Base-by-base conservation (phyloP, 2,329 filamentous ascomycete genomes). In the Aspergillus glaucus region DNA sequence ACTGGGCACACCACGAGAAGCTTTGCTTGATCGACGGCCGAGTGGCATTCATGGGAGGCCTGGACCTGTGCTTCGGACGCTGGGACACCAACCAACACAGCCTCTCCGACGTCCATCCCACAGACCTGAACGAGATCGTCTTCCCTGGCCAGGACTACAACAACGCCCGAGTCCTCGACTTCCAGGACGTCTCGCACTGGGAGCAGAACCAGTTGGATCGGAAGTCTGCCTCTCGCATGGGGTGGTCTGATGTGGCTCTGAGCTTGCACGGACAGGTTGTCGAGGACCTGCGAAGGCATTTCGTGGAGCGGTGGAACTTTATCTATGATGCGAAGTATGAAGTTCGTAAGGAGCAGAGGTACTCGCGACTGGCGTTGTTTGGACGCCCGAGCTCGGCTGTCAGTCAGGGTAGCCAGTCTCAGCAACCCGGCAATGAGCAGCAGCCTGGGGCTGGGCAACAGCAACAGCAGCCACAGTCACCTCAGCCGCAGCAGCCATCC, bases 1-100 rank as follows among this genome's bases (percentile, higher is more conserved):
- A 88, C 69, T 95, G 90, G 90, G 88, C 89, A 2, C 90, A 95
- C 60, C 90, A 95, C 59, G 90, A 96, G 71, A 96, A 96, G 69
- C 79, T 95, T 1, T 88, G 88, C 57, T 65, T 95, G 2, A 73
- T 96, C 14, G 90, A 96, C 64, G 81, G 85, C n/a, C 76, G 77
- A 8, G 75, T 85, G 48, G 89, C 85, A 2, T 95, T 96, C 64
- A 95, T 95, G 90, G 90, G 89, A 44, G 91, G 90, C 17, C 74
- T 95, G 1, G 90, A 95, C 68, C 76, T 95, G 60, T 95, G 83
- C 64, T 95, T 90, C 60, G 90, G 90, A 32, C 79, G 90, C 62
- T 95, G 87, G 81, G 90, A 95, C 60, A 94, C 88, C 6, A 88
- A 88, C 66, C 83, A 85, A 73, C 91, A 96, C 65, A 81, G 87